Evolutionary conservation across 1,139 yeast genomes (phyloP), one percentile per base, ranked within the genome.

Genomic region (Magnusiomyces starmeri): DNA sequence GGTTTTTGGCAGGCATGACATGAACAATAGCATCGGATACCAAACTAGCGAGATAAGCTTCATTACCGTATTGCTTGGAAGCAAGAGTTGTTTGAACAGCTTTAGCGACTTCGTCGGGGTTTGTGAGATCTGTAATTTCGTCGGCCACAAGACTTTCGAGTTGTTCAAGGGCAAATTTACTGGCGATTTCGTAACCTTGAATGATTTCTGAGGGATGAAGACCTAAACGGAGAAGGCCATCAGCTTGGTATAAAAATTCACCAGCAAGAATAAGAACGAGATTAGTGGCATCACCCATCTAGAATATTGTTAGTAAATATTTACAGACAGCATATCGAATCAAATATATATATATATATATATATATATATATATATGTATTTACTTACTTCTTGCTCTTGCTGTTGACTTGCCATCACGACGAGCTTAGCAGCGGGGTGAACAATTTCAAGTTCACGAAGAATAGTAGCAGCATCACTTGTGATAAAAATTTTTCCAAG

Each of bases 341-440:
- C n/a, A n/a, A n/a, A n/a, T n/a, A n/a, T n/a, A n/a, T n/a, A n/a
- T n/a, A n/a, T n/a, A n/a, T n/a, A n/a, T n/a, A n/a, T n/a, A n/a
- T n/a, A n/a, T n/a, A n/a, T n/a, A n/a, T n/a, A n/a, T n/a, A n/a
- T n/a, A n/a, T n/a, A n/a, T n/a, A n/a, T n/a, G n/a, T n/a, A n/a
- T 18, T 6, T 9, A 20, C 39, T 22, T 32, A 44, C 47, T 27
- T 92, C 98, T 61, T 83, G 78, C 67, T 92, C 96, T 71, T 92
- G 98, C 72, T 92, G 98, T 66, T 90, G 88, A 21, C 95, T 82
- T 24, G 97, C 96, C 97, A 89, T 88, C 54, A 92, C 95, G 59
- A 92, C 78, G 47, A 92, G 81, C 70, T 92, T 92, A 21, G 94
- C 98, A 1, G 97, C 97, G 7, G 98, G 98, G 67, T 92, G 98